Conservation (phyloP, 345 rosid genomes). For the Raphanus raphanistrum region DNA sequence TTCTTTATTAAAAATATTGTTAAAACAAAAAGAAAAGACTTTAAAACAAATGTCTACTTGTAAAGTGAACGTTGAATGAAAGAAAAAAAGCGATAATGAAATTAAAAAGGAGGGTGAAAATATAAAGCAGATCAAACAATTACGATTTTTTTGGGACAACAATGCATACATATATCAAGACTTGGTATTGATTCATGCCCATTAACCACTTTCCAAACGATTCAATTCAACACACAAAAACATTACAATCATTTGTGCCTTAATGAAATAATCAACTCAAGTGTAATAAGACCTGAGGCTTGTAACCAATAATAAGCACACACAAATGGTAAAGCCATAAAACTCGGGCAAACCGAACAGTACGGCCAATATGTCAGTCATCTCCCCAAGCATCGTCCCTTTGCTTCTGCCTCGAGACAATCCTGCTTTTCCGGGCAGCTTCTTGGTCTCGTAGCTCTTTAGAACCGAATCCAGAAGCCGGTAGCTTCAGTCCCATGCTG, state of each 20-base stretch:
- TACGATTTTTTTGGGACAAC: background rate
- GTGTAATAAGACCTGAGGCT: background rate
- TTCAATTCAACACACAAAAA: constrained; percentile 10
- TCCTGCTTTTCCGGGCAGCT: constrained; percentile 80
- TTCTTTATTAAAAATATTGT: background rate
- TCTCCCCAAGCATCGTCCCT: constrained; percentile 91
- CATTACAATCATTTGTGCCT: background rate
- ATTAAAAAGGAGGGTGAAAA: background rate
- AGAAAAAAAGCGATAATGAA: background rate
- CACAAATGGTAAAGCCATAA: constrained; percentile 9
- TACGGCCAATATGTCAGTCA: constrained; percentile 37
- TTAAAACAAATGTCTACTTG: background rate
- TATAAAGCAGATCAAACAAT: background rate
- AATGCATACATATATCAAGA: background rate
- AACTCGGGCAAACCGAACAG: background rate
- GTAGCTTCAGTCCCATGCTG: constrained; percentile 84
- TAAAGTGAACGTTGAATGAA: background rate
- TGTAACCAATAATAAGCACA: constrained; percentile 14
- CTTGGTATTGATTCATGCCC: background rate
- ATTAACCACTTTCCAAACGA: background rate
- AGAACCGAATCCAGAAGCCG: constrained; percentile 57
- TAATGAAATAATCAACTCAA: constrained; percentile 18
- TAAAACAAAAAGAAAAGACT: background rate
- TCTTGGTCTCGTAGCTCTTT: constrained; percentile 72
- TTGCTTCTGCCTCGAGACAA: constrained; percentile 71